Percentiles rank a stretch among this genome's conserved stretches.
These are phyloP conservation scores for Hsuehochloa calcarea DNA, from an alignment of 176 grass and related monocot species.

Conservation along the genomic window DNA sequence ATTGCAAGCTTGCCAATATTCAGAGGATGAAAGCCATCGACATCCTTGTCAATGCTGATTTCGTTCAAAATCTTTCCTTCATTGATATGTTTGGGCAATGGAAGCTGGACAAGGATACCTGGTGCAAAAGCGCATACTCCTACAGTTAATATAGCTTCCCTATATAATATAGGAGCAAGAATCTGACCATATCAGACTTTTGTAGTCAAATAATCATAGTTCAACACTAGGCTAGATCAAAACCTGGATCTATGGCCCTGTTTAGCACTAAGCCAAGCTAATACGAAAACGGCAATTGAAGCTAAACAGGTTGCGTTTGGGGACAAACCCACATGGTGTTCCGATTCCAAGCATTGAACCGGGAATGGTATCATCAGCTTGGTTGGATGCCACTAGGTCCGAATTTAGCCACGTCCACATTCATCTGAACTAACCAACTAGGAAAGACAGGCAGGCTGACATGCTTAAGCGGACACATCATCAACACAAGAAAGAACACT, in stretches of 20 bases:
- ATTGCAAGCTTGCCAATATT: slow-evolving; percentile 98
- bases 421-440: not conserved
- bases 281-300: too few species aligned
- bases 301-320: not conserved
- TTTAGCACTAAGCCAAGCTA: not conserved
- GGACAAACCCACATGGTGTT: not conserved
- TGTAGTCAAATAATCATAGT: not conserved
- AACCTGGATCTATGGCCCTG: not conserved
- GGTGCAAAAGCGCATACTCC: slow-evolving; percentile 8
- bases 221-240: not conserved
- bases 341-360: not conserved
- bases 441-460: not conserved
- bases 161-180: not conserved
- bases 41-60: slow-evolving; percentile 89
- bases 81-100: slow-evolving; percentile 91
- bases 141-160: not conserved
- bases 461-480: not conserved
- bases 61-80: slow-evolving; percentile 83
- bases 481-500: not conserved
- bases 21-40: slow-evolving; percentile 96
- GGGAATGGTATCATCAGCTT: not conserved
- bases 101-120: slow-evolving; percentile 96
- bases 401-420: not conserved
- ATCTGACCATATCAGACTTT: not conserved
- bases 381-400: not conserved